Evolutionary conservation across 768 basidiomycete genomes (phyloP).

Genomic region (Phlegmacium glaucopus): DNA sequence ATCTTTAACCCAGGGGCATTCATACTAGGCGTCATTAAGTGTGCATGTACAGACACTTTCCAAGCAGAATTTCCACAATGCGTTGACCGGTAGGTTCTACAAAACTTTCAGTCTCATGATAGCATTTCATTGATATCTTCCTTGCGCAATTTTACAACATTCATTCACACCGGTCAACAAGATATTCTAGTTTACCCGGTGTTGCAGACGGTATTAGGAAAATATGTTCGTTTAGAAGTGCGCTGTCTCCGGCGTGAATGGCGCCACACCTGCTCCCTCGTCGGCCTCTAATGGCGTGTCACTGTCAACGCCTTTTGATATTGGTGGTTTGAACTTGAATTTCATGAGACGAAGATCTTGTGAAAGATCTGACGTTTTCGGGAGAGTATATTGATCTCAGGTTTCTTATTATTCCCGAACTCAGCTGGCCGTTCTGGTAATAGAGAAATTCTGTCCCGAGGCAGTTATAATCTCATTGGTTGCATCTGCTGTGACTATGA

Average conservation of each 20-base stretch:
- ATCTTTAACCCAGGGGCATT: conserved; percentile 64
- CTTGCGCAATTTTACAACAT: conserved; percentile 32
- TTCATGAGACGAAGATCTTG: conserved; percentile 17
- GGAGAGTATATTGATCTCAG: conserved; percentile 19
- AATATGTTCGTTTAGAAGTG: conserved; percentile 49
- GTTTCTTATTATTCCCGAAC: conserved; percentile 22
- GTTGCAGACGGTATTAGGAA: conserved; percentile 48
- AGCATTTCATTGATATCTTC: background rate
- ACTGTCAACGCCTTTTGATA: conserved; percentile 16
- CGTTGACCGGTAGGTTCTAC: conserved; percentile 52
- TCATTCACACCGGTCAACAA: conserved; percentile 56
- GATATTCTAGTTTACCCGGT: conserved; percentile 43
- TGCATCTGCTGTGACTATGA: background rate
- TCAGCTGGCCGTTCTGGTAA: conserved; percentile 24
- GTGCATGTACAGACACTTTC: conserved; percentile 51
- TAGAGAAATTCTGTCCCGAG: no score
- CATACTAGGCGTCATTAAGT: conserved; percentile 56
- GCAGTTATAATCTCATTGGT: background rate
- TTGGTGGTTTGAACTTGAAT: conserved; percentile 27
- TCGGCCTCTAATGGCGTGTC: background rate
- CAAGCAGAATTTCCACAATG: conserved; percentile 57
- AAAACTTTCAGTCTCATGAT: background rate
- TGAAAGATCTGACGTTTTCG: conserved; percentile 11
- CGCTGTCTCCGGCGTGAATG: conserved; percentile 41
- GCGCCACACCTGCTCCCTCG: conserved; percentile 14